Evolutionary conservation across 768 basidiomycete genomes (phyloP).

Genomic region (Amanita rubescens): DNA sequence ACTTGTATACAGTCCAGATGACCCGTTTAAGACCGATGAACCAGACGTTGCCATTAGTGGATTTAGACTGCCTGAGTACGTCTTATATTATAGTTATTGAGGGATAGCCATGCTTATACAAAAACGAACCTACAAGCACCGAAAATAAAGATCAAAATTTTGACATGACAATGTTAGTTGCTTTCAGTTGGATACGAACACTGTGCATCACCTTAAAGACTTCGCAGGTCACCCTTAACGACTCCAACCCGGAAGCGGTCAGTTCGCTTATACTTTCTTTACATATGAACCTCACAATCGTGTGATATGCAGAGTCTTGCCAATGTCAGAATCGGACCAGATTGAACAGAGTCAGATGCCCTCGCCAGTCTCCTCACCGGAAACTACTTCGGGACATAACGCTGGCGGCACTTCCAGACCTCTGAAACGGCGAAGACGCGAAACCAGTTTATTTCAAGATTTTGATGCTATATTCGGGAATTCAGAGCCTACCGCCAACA

Average conservation of each 20-base stretch:
- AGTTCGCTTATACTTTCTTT: not conserved
- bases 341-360: not conserved
- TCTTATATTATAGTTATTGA: not conserved
- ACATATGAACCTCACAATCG: not conserved
- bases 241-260: constrained; percentile 1
- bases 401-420: not conserved
- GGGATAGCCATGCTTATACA: too few species aligned
- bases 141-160: not conserved
- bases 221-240: not conserved
- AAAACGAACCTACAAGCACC: not conserved
- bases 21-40: not conserved
- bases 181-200: not conserved
- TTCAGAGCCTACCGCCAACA: not conserved
- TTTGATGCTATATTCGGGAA: not conserved
- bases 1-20: not conserved
- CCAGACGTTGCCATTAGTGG: not conserved
- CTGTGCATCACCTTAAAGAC: not conserved
- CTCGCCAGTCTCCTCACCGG: not conserved
- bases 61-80: not conserved
- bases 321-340: not conserved
- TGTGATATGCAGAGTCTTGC: not conserved
- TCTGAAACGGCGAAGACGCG: not conserved
- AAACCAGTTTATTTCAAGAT: not conserved
- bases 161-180: not conserved
- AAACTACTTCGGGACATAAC: not conserved